Conservation (phyloP, 169 alveolate species). For the Cyclospora cayetanensis region DNA sequence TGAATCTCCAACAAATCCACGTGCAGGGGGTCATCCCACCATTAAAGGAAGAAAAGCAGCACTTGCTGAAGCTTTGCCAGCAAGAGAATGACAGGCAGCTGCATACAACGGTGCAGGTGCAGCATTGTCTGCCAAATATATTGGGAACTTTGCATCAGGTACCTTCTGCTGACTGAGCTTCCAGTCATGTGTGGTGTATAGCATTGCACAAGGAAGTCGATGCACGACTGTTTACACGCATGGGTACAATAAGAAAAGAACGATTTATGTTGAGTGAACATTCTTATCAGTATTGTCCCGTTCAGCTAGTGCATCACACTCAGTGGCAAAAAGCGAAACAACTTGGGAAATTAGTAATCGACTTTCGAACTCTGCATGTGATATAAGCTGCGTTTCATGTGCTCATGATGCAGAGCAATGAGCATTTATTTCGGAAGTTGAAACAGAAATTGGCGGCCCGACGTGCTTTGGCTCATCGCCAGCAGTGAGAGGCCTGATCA, state of each 20-base stretch:
- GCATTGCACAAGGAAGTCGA: too few relatives aligned
- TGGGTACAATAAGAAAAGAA: too few relatives aligned
- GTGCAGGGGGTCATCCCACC: background rate
- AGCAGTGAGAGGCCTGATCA: background rate
- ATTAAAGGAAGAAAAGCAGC: background rate
- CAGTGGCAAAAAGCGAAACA: too few relatives aligned
- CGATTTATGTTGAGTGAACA: too few relatives aligned
- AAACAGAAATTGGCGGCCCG: background rate
- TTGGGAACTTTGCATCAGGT: slow-evolving; percentile 30
- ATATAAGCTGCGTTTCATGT: background rate
- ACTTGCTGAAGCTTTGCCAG: background rate
- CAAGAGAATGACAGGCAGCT: background rate
- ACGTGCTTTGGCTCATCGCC: background rate
- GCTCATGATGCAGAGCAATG: slow-evolving; percentile 7
- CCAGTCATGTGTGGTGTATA: too few relatives aligned
- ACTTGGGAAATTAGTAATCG: too few relatives aligned
- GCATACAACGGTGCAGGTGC: background rate
- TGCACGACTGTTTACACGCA: too few relatives aligned
- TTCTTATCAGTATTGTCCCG: too few relatives aligned
- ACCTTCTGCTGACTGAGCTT: background rate
- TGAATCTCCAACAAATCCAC: background rate
- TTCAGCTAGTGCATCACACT: too few relatives aligned
- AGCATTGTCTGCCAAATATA: background rate
- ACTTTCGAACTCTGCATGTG: too few relatives aligned
- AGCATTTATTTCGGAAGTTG: slow-evolving; percentile 1